Evolutionary conservation across 306 rosid genomes (phyloP).

Genomic region (Sicyos baderoa): DNA sequence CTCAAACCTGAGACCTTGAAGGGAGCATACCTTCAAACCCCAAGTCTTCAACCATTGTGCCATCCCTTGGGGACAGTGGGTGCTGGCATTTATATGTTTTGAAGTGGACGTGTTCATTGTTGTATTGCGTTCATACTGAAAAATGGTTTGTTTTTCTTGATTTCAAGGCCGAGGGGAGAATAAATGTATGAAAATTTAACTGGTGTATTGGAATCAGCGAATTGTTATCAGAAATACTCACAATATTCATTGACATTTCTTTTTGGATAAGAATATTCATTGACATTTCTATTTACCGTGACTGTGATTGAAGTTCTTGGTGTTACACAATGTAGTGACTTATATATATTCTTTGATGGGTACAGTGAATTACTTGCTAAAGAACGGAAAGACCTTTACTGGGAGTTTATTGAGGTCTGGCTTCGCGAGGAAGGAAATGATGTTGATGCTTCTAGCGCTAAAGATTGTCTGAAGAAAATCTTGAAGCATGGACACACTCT

Average conservation of each 20-base stretch:
- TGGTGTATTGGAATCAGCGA: not conserved
- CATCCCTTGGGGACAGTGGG: too few species aligned
- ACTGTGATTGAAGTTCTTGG: not conserved
- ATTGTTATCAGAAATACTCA: not conserved
- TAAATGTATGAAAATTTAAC: not conserved
- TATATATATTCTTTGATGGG: conserved; percentile 20
- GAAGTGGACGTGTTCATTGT: not conserved
- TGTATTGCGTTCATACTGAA: not conserved
- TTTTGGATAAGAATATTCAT: too few species aligned
- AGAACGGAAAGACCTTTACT: conserved; percentile 48
- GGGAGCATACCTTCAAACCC: too few species aligned
- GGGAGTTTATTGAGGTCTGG: conserved; percentile 82
- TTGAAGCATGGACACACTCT: conserved; percentile 41
- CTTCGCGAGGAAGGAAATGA: conserved; percentile 36
- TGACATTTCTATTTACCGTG: not conserved
- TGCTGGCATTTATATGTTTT: conserved; percentile 12
- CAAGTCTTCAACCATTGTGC: too few species aligned
- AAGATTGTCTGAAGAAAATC: conserved; percentile 54
- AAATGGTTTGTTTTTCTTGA: not conserved
- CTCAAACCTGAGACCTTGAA: too few species aligned
- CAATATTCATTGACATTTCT: not conserved
- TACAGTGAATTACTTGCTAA: conserved; percentile 71
- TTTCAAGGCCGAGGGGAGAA: not conserved
- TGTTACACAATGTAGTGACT: conserved; percentile 6
- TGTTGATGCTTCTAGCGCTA: conserved; percentile 39